Evolutionary conservation across 2,329 filamentous ascomycete genomes (phyloP).

Genomic region (Phyllosticta paracitricarpa): DNA sequence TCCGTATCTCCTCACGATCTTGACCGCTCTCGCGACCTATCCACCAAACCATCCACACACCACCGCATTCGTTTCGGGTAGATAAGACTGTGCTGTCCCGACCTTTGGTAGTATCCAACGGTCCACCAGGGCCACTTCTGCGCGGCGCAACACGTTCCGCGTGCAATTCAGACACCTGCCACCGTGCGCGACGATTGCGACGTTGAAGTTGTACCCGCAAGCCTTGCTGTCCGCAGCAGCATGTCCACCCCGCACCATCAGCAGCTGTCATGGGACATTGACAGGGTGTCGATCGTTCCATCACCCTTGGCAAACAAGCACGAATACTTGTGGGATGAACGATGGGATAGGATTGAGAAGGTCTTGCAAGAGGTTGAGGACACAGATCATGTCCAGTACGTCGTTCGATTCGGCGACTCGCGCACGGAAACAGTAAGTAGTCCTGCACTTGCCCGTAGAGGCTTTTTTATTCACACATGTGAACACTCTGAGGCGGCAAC

Average conservation of each 20-base stretch:
- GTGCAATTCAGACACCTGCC: no score
- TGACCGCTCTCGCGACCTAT: neutral
- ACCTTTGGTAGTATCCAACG: neutral
- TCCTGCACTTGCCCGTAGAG: neutral
- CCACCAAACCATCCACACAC: neutral
- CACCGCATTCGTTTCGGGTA: neutral
- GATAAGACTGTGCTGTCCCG: neutral
- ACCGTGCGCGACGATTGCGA: neutral
- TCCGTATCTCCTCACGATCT: neutral
- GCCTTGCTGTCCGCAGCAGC: neutral
- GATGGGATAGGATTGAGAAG: constrained; percentile 25
- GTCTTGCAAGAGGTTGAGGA: constrained; percentile 30
- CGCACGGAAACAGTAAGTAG: constrained; percentile 32
- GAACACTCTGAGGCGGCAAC: neutral
- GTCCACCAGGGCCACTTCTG: neutral
- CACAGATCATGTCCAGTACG: constrained; percentile 26
- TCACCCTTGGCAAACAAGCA: constrained; percentile 14
- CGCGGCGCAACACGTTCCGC: neutral
- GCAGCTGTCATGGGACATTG: neutral
- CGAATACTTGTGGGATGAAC: constrained; percentile 26
- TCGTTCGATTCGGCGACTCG: constrained; percentile 33
- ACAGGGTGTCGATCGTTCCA: neutral
- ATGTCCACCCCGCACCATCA: neutral
- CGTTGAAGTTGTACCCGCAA: neutral
- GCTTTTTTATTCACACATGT: neutral